Percentiles rank a stretch among this genome's conserved stretches.
Conservation (phyloP, 371 early-diverging fungal species). For the Apophysomyces elegans region DNA sequence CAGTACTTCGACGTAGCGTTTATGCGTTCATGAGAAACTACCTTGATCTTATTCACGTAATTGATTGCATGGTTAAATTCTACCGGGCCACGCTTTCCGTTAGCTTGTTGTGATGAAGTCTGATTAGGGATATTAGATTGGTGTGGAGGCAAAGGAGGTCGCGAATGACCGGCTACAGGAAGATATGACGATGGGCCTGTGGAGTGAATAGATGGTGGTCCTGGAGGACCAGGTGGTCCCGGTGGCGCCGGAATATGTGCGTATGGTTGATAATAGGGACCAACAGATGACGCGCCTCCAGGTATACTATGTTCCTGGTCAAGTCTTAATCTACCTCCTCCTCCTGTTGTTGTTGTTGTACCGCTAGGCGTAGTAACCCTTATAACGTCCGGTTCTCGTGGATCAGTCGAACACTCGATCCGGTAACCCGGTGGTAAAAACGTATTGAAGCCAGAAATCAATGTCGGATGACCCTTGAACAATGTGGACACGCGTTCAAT, state of each 20-base stretch:
- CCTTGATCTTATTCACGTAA: constrained; percentile 96
- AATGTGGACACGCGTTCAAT: constrained; percentile 93
- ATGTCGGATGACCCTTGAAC: constrained; percentile 88
- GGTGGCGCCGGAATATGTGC: constrained; percentile 26
- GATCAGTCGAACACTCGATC: constrained; percentile 83
- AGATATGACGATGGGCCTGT: constrained; percentile 4
- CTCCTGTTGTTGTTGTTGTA: constrained; percentile 60
- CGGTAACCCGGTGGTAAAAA: constrained; percentile 97
- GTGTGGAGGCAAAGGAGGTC: constrained; percentile 13
- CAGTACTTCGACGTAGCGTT: background rate
- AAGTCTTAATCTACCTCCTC: constrained; percentile 63
- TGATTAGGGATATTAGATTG: constrained; percentile 12
- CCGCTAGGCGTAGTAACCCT: constrained; percentile 87
- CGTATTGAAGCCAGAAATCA: constrained; percentile 97
- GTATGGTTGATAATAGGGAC: constrained; percentile 7
- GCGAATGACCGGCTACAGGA: constrained; percentile 1
- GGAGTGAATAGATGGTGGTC: constrained; percentile 18
- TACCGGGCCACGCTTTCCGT: constrained; percentile 55
- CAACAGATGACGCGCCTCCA: background rate
- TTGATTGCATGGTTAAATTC: constrained; percentile 95
- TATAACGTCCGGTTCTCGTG: constrained; percentile 69
- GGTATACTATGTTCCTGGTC: constrained; percentile 13
- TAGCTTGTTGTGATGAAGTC: constrained; percentile 20
- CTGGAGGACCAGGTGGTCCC: constrained; percentile 29
- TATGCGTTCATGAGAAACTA: constrained; percentile 20